Percentiles rank a stretch among this genome's conserved stretches.
Conservation (phyloP, 345 rosid species). For the Trapa bicornis region DNA sequence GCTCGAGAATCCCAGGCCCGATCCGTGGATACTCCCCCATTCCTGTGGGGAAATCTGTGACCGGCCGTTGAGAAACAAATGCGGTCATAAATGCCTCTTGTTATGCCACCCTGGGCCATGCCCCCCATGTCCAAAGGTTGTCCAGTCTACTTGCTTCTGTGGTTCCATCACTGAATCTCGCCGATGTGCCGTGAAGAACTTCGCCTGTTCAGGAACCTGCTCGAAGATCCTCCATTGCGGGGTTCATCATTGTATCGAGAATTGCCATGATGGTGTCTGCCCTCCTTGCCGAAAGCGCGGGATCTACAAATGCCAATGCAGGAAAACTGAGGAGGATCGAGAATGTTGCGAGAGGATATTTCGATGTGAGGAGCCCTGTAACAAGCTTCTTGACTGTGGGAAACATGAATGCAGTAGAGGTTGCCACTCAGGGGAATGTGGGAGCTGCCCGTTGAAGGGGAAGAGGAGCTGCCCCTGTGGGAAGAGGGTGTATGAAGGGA, state of each 20-base stretch:
- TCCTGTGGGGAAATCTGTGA: constrained; percentile 80
- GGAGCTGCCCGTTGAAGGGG: constrained; percentile 68
- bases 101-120: constrained; percentile 90
- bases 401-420: constrained; percentile 72
- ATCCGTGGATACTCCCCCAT: constrained; percentile 88
- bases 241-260: constrained; percentile 40
- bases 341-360: constrained; percentile 67
- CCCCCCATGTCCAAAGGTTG: constrained; percentile 74
- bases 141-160: constrained; percentile 51
- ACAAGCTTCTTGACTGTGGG: constrained; percentile 44
- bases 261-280: constrained; percentile 60
- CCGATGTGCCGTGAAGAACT: constrained; percentile 58
- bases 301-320: constrained; percentile 42
- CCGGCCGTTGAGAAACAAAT: constrained; percentile 44
- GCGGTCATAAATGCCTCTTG: constrained; percentile 71
- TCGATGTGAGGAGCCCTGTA: constrained; percentile 56
- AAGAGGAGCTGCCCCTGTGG: constrained; percentile 87
- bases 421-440: constrained; percentile 69
- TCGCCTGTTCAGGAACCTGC: constrained; percentile 50
- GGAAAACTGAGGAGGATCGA: constrained; percentile 48
- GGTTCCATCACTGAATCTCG: constrained; percentile 47
- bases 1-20: constrained; percentile 47
- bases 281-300: constrained; percentile 60
- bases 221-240: constrained; percentile 39
- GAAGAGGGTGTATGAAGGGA: constrained; percentile 56